Percentiles rank a stretch among this genome's conserved stretches.
Conservation (phyloP, 2,329 filamentous ascomycete genomes). For the Penicillium sp. region DNA sequence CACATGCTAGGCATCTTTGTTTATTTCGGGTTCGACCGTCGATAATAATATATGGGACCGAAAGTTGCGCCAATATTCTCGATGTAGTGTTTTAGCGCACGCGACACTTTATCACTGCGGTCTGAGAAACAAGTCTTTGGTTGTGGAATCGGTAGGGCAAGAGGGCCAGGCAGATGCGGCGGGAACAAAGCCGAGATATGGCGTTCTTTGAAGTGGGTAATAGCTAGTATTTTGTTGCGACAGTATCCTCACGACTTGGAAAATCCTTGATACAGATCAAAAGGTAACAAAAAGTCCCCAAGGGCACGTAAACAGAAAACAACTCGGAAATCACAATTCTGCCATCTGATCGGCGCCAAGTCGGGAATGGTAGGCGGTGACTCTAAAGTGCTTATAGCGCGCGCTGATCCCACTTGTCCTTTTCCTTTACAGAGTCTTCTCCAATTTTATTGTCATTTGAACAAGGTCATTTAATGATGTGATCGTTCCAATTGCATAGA, state of each 20-base stretch:
- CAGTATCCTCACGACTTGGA: no score
- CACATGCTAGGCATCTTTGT: constrained; percentile 81
- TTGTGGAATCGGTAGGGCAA: background rate
- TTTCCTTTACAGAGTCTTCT: background rate
- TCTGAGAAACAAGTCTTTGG: background rate
- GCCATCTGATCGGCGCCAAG: constrained; percentile 5
- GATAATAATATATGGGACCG: background rate
- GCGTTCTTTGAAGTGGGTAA: background rate
- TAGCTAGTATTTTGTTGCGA: background rate
- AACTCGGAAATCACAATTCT: constrained; percentile 3
- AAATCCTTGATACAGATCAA: background rate
- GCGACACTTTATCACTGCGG: background rate
- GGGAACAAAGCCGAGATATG: background rate
- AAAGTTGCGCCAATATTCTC: background rate
- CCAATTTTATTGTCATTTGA: background rate
- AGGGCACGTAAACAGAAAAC: constrained; percentile 5
- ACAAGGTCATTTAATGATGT: constrained; percentile 11
- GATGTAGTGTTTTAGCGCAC: background rate
- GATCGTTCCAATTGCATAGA: background rate
- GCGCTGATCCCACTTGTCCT: background rate
- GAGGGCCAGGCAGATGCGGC: background rate
- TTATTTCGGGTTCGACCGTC: background rate
- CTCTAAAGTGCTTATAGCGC: background rate
- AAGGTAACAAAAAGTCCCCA: background rate
- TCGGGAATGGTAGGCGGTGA: constrained; percentile 2